Base-by-base conservation (phyloP, 2,329 filamentous ascomycete genomes). In the Neodidymelliopsis sp. region DNA sequence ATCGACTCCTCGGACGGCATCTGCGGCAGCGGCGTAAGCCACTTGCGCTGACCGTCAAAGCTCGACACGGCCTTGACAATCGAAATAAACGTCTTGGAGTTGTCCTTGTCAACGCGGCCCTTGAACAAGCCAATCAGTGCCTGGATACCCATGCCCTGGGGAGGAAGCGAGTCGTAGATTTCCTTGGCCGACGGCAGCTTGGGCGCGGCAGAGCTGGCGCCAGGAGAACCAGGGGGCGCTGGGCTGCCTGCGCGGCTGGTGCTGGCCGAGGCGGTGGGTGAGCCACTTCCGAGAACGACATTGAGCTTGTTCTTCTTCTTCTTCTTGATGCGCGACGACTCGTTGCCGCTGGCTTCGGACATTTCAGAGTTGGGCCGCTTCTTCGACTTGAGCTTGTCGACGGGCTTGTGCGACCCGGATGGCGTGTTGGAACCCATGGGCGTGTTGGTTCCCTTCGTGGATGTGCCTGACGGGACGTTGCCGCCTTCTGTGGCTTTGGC, bases 321-420 rank as follows among this genome's bases (percentile, higher is more conserved):
- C 19, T 63, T 65, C 77, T 90, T 90, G 75, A 94, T 91, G 58
- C 88, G 87, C 18, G 86, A 84, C 0, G 90, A 93, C 70, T 97
- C 93, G 61, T 92, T 95, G 42, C 91, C 93, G 69, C 91, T 96
- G 8, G 91, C 91, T 69, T 97, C 93, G 2, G 91, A 97, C 23
- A 89, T 81, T 57, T 92, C 88, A 12, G 91, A 96, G 13, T 91
- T 91, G 23, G 90, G 83, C 22, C 93, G 86, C 76, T 97, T 97
- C 41, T 93, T 82, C 63, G 82, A 83, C 45, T 60, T 65, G 43
- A 77, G 62, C 12, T 79, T 64, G 60, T 84, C 80, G 29, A 76
- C 56, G 40, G 76, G 70, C 60, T 78, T 79, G 35, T 75, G 74
- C 23, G 81, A 79, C 27, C 83, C 83, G 23, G 81, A 85, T 2